Conservation (phyloP, 441 rosid species). For the Syzygium malaccense region DNA sequence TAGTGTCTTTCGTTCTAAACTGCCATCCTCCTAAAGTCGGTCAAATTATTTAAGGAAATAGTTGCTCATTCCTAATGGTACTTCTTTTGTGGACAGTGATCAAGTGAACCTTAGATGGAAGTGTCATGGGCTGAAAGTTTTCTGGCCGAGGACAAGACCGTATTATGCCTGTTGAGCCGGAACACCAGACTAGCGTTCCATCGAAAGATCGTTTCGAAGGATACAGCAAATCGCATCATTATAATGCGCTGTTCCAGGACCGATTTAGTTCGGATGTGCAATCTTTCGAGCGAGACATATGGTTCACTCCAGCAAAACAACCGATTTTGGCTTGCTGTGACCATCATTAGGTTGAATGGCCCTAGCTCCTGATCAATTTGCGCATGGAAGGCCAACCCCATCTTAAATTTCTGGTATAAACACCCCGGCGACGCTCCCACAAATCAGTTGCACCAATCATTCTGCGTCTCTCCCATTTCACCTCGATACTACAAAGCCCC, state of each 20-base stretch:
- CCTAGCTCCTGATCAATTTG: background rate
- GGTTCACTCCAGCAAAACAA: background rate
- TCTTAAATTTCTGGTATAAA: background rate
- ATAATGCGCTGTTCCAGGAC: fast-evolving
- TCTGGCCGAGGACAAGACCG: background rate
- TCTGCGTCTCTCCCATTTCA: background rate
- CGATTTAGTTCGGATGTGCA: fast-evolving
- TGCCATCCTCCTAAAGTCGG: background rate
- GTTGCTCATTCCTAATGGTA: background rate
- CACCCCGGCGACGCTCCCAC: background rate
- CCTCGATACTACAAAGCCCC: background rate
- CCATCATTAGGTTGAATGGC: background rate
- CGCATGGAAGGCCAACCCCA: background rate
- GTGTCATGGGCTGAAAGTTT: too few relatives aligned
- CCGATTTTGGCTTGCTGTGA: fast-evolving
- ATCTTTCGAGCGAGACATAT: background rate
- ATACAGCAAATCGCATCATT: fast-evolving
- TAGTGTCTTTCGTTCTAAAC: background rate
- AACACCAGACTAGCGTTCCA: background rate
- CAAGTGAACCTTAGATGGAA: background rate
- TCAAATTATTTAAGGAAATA: background rate
- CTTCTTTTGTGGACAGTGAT: background rate
- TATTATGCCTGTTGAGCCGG: background rate
- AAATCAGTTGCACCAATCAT: background rate
- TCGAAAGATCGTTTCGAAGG: background rate